Evolutionary conservation across 305 asterid species (phyloP), one percentile per base, ranked within the genome.

Genomic region (Lippia alba): DNA sequence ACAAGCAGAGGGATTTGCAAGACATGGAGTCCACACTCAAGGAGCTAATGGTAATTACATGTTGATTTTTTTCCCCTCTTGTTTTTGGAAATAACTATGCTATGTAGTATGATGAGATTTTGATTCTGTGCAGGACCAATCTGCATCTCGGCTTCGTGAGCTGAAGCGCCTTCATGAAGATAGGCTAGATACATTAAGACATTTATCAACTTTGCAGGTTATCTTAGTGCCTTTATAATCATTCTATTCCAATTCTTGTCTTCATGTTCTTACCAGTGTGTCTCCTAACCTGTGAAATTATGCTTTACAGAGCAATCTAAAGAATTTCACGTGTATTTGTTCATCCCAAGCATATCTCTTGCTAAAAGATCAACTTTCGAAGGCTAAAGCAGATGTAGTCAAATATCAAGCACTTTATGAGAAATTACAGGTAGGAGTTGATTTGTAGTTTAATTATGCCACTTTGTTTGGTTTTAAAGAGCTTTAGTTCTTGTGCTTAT

Each of bases 81-180:
- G 48, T 20, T 65, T 62, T 46, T 70, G 69, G 6, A 15, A 64
- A 36, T 61, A 17, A n/a, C 45, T 24, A 68, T 79, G 62, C 50
- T 10, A 59, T 32, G 30, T 20, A 7, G 60, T 12, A 41, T 62
- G 24, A 67, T 61, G 67, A 61, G 51, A 33, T 56, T 78, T 67
- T 62, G 17, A 55, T 70, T 63, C 55, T 69, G 53, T 67, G 56
- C 86, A 95, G 99, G 91, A 87, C 45, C 87, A 87, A 77, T 89
- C 96, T 15, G 56, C 89, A 48, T 82, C 80, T 73, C 85, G 85
- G 44, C 72, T 92, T 72, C 73, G 71, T 12, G 92, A 95, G 80
- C 96, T 92, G 80, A 87, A 85, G 81, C 78, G 63, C 63, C 90
- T 90, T 73, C 97, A 95, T 77, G 96, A 87, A 81, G 96, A 92